These are phyloP conservation scores for Venturia aucupariae DNA, from an alignment of 2,329 filamentous ascomycete species.

Conservation along the genomic window DNA sequence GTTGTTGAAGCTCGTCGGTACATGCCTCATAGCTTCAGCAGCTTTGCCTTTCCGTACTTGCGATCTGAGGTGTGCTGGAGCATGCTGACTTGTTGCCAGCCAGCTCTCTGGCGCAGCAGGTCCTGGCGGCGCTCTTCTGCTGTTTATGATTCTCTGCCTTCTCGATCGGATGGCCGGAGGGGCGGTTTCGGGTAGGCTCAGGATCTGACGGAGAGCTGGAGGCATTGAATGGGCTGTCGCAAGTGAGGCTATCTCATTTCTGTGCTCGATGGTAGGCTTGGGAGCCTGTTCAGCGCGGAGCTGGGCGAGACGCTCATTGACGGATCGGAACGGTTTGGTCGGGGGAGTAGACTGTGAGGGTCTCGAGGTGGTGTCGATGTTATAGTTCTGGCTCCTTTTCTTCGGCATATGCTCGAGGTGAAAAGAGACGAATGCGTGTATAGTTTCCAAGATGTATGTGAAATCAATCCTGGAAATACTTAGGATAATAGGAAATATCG, in stretches of 20 bases:
- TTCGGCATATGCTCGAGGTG: conserved; percentile 11
- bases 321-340: conserved; percentile 19
- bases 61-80: conserved; percentile 17
- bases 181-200: conserved; percentile 37
- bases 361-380: background rate
- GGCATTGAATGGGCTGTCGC: conserved; percentile 35
- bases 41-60: background rate
- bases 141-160: conserved; percentile 21
- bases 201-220: conserved; percentile 34
- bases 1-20: background rate
- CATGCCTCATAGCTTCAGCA: background rate
- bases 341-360: background rate
- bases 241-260: conserved; percentile 34
- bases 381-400: conserved; percentile 8
- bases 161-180: conserved; percentile 34
- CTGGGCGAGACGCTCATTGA: conserved; percentile 40
- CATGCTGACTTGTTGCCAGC: conserved; percentile 28
- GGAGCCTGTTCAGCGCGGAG: conserved; percentile 35
- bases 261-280: conserved; percentile 31
- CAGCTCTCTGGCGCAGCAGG: conserved; percentile 40
- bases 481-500: background rate
- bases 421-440: background rate
- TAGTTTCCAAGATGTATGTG: background rate
- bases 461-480: background rate
- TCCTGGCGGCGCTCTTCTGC: conserved; percentile 30